A percentile compares a stretch with the other conserved stretches of the same genome.
These are phyloP conservation scores for Ascoidea asiatica DNA, from an alignment of 805 yeast genomes.

Conservation along the genomic window DNA sequence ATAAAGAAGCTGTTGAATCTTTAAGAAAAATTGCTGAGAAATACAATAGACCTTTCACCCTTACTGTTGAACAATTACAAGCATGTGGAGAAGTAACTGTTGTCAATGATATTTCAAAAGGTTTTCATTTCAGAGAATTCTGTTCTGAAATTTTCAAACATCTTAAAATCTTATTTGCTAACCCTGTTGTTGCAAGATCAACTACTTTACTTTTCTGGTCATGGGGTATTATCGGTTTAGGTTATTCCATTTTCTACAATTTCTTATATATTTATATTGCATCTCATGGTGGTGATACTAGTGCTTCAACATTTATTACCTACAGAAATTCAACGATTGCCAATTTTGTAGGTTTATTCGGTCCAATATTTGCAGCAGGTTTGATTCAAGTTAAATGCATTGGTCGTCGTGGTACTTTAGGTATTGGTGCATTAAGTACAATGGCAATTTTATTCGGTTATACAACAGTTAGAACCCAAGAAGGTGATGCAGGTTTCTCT, in stretches of 20 bases:
- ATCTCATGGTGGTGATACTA: slow-evolving; percentile 31
- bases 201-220: slow-evolving; percentile 32
- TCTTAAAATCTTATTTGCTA: slow-evolving; percentile 31
- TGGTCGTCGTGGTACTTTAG: slow-evolving; percentile 44
- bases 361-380: slow-evolving; percentile 38
- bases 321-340: slow-evolving; percentile 35
- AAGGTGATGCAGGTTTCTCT: slow-evolving; percentile 34
- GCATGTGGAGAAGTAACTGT: slow-evolving; percentile 27
- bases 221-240: slow-evolving; percentile 45
- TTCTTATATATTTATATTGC: slow-evolving; percentile 40
- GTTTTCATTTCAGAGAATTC: slow-evolving; percentile 16
- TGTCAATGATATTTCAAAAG: slow-evolving; percentile 11
- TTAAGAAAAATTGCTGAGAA: slow-evolving; percentile 34
- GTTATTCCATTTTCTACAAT: slow-evolving; percentile 42
- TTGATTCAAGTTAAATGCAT: slow-evolving; percentile 14
- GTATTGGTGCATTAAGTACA: slow-evolving; percentile 32
- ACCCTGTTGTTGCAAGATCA: slow-evolving; percentile 27
- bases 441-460: slow-evolving; percentile 45
- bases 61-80: slow-evolving; percentile 34
- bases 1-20: slow-evolving; percentile 32
- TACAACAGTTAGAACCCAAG: slow-evolving; percentile 40
- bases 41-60: slow-evolving; percentile 24
- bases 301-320: slow-evolving; percentile 21
- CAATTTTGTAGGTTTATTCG: slow-evolving; percentile 33
- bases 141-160: too few species aligned